Percentiles rank a stretch among this genome's conserved stretches.
Conservation (phyloP, 2,329 filamentous ascomycete species). For the Zymoseptoria pseudotritici region DNA sequence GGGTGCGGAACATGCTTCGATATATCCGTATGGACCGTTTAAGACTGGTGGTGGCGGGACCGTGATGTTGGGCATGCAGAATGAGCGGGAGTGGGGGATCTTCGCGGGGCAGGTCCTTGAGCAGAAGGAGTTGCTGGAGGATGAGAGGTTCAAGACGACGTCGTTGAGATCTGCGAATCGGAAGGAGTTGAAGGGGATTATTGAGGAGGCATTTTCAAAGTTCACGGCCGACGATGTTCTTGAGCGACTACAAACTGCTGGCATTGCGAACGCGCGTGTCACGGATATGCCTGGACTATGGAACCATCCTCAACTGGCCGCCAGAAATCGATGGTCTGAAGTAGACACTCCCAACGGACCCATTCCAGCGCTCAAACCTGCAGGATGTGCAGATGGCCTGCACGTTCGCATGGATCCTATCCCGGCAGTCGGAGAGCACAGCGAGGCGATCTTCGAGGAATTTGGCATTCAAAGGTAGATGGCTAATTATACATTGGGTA, state of each 20-base stretch:
- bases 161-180: conserved; percentile 42
- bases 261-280: conserved; percentile 50
- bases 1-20: conserved; percentile 48
- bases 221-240: conserved; percentile 37
- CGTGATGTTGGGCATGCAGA: conserved; percentile 53
- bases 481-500: neutral
- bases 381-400: conserved; percentile 34
- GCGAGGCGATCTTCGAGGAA: conserved; percentile 39
- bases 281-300: conserved; percentile 50
- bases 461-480: conserved; percentile 30
- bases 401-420: conserved; percentile 39
- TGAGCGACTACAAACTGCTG: conserved; percentile 38
- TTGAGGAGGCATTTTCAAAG: conserved; percentile 36
- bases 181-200: conserved; percentile 39
- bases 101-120: conserved; percentile 44
- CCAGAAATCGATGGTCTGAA: conserved; percentile 46
- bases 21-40: conserved; percentile 53
- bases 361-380: conserved; percentile 45
- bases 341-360: conserved; percentile 42
- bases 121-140: conserved; percentile 35
- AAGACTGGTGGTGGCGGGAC: conserved; percentile 39
- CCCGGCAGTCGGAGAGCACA: conserved; percentile 46
- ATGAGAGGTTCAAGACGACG: conserved; percentile 44
- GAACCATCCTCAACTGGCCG: conserved; percentile 47
- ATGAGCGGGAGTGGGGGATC: conserved; percentile 49